Conservation (phyloP, 2,329 filamentous ascomycete genomes). For the Scedosporium boydii region DNA sequence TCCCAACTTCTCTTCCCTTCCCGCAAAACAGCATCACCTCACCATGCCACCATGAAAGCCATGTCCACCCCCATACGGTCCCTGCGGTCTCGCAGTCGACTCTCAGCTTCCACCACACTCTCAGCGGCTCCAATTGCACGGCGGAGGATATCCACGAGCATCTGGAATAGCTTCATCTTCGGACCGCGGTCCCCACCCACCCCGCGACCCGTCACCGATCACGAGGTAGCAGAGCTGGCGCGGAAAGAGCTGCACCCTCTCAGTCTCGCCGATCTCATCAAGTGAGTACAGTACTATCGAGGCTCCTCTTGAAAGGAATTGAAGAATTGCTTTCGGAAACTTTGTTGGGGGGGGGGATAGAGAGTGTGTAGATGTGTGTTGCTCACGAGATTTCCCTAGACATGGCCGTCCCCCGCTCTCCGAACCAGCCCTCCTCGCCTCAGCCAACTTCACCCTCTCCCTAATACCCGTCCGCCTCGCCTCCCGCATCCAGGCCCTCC, state of each 20-base stretch:
- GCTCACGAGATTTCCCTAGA: constrained; percentile 22
- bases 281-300: constrained; percentile 38
- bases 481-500: constrained; percentile 83
- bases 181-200: neutral
- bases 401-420: constrained; percentile 78
- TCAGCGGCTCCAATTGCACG: neutral
- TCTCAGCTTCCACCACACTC: neutral
- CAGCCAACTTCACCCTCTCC: constrained; percentile 90
- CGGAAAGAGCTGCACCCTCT: constrained; percentile 69
- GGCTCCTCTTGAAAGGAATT: neutral
- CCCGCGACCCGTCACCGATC: constrained; percentile 43
- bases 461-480: constrained; percentile 88
- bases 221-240: constrained; percentile 71
- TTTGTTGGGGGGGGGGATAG: too few relatives aligned
- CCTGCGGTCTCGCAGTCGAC: neutral
- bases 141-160: neutral
- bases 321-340: too few relatives aligned
- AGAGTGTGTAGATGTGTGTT: too few relatives aligned
- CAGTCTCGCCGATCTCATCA: constrained; percentile 80
- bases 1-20: neutral
- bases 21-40: neutral
- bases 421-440: constrained; percentile 69
- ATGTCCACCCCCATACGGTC: constrained; percentile 9
- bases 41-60: constrained; percentile 15
- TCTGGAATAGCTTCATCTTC: neutral